Evolutionary conservation across 1,284 basidiomycete genomes (phyloP).

Genomic region (Trametes versicolor): DNA sequence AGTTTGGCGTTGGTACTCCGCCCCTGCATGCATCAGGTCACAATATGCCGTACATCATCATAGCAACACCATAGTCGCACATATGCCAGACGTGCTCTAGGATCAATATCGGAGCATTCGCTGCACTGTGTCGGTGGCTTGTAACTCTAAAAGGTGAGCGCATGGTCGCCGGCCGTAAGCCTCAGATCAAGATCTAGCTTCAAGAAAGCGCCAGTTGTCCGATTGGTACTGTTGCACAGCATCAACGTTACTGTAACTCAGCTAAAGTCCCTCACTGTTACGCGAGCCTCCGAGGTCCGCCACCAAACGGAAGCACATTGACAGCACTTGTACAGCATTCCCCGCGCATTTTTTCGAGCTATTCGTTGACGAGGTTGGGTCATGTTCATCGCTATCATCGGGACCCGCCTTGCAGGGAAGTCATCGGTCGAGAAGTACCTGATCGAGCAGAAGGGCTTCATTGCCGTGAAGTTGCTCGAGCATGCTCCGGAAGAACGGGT

Average conservation of each 20-base stretch:
- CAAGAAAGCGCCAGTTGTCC: too few species aligned
- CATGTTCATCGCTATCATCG: conserved; percentile 93
- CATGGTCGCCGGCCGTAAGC: not conserved
- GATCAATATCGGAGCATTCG: not conserved
- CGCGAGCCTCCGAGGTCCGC: not conserved
- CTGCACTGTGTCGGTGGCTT: too few species aligned
- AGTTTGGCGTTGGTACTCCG: not conserved
- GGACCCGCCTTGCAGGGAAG: conserved; percentile 87
- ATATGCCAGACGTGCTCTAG: not conserved
- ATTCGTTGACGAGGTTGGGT: not conserved
- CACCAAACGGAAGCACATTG: too few species aligned
- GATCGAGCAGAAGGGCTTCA: conserved; percentile 60
- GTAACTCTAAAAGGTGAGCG: too few species aligned
- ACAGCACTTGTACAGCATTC: not conserved
- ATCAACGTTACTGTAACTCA: not conserved
- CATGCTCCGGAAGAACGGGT: conserved; percentile 6
- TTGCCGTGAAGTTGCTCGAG: conserved; percentile 48
- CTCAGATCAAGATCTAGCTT: not conserved
- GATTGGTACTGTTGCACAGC: not conserved
- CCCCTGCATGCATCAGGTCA: not conserved
- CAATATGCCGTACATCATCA: not conserved
- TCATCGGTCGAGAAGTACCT: conserved; percentile 82
- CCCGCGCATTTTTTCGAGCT: not conserved
- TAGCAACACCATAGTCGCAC: not conserved
- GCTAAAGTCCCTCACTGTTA: conserved; percentile 1